Base-by-base conservation (phyloP, 176 grass and related monocot genomes). In the Oryza meridionalis region DNA sequence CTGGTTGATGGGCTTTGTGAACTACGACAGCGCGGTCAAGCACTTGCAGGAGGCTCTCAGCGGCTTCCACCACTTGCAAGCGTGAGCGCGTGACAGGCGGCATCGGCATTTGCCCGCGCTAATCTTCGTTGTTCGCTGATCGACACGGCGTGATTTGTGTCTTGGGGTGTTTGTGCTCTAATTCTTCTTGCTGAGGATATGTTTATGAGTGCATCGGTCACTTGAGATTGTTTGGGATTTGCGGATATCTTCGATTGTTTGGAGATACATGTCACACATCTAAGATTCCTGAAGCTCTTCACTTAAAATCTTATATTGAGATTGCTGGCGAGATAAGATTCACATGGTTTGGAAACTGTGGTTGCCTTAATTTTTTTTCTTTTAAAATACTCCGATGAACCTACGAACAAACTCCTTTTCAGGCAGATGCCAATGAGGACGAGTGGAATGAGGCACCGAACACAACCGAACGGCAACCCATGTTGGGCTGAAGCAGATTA, bases 1-100 rank as follows among this genome's bases (percentile, higher is more conserved):
- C 84, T 97, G 94, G 94, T 80, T 97, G 22, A 80, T 93, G 89
- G 94, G 91, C 0, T 97, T 97, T 79, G 79, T 97, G 1, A 97
- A 90, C 84, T 94, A 97, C 83, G 87, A 90, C 84, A 29, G 91
- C 84, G 91, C 94, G 14, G 81, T 94, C 27, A 72, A 69, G 82
- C 88, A 90, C 72, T 27, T 96, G 47, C 91, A 93, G 67, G 88
- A 88, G 70, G 81, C 86, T 49, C 78, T 89, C 9, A 83, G 69
- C 64, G 82, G 45, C 47, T 77, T 80, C 70, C 78, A 61, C 64
- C 76, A 81, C 10, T 17, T 78, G 63, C 79, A 86, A 70, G 76
- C 71, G 1, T 87, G 88, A 72, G 84, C 59, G 76, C 71, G 1
- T 87, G 88, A 72, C 15, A 25, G 14, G 14, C 17, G 16, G 21